Percentiles rank a stretch among this genome's conserved stretches.
These are phyloP conservation scores for Phytopythium litorale DNA, from an alignment of 352 stramenopile genomes.

Conservation along the genomic window DNA sequence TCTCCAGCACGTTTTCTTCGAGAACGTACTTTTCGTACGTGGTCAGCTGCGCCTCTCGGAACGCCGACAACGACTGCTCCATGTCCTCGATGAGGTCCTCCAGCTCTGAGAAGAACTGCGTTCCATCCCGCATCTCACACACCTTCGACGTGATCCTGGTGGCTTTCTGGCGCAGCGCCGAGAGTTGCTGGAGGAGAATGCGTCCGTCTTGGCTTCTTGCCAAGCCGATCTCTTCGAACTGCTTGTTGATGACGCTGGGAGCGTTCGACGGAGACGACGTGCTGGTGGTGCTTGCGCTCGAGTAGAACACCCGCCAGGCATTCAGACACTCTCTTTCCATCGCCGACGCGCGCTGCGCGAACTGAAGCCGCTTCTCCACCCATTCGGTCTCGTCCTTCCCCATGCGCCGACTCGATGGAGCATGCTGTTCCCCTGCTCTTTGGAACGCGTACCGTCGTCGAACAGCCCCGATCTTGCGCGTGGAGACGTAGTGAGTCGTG, in stretches of 20 bases:
- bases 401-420: constrained; percentile 14
- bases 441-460: constrained; percentile 16
- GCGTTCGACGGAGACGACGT: constrained; percentile 2
- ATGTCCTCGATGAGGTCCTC: constrained; percentile 51
- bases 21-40: constrained; percentile 39
- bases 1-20: constrained; percentile 60
- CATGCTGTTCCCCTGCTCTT: not conserved
- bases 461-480: constrained; percentile 29
- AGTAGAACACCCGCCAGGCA: constrained; percentile 52
- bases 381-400: constrained; percentile 45
- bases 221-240: constrained; percentile 33
- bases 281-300: constrained; percentile 16
- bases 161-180: constrained; percentile 21
- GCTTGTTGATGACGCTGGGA: constrained; percentile 34
- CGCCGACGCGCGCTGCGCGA: constrained; percentile 23
- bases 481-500: constrained; percentile 9
- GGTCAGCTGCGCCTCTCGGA: constrained; percentile 30
- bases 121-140: constrained; percentile 39
- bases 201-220: constrained; percentile 21
- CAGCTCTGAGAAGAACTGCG: constrained; percentile 39
- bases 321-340: constrained; percentile 52
- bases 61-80: constrained; percentile 34
- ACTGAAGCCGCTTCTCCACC: constrained; percentile 64
- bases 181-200: constrained; percentile 34
- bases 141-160: constrained; percentile 38